Base-by-base conservation (phyloP, 2,329 filamentous ascomycete species). In the Exserohilum rostratum region DNA sequence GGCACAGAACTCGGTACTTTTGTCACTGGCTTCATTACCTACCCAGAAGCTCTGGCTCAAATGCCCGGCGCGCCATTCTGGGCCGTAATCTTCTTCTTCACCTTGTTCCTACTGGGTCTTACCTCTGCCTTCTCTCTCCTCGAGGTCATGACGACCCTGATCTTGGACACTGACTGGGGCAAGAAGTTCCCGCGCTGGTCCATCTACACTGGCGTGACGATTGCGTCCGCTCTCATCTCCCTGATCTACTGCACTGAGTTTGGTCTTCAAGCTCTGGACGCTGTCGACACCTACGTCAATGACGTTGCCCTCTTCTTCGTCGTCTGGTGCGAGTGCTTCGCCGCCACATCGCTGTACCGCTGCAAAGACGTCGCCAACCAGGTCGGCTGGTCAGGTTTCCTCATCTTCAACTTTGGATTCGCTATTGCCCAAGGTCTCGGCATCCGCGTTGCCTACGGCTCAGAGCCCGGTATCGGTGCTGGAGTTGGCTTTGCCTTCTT, bases 121-220 rank as follows among this genome's bases (percentile, higher is more conserved):
- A 82, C 79, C 49, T 84, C 82, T 0, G 79, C 82, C 0, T 84
- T 83, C 55, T 82, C 80, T 34, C 82, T 84, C 80, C 69, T 84
- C 2, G 82, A 85, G 57, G 80, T 80, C 11, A 74, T 81, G 7
- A 78, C 80, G 10, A 84, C 82, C 0, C 60, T 83, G 34, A 68
- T 80, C 46, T 77, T 82, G 68, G 81, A 84, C 55, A 72, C 78
- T 0, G 78, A 79, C 15, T 53, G 35, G 0, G 77, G 76, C 2
- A 73, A 80, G 22, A 77, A 74, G 2, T 55, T 74, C 35, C 47
- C 47, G 1, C 47, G 47, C 30, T 50, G 47, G 47, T 38, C 30
- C 6, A 31, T 50, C 22, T 50, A 39, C 30, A 50, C 47, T 9
- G 35, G 22, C 13, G 47, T 50, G 2, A 44, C 47, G 4, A 77